Percentiles rank a stretch among this genome's conserved stretches.
These are phyloP conservation scores for Xylaria sp. DNA, from an alignment of 2,329 filamentous ascomycete genomes.

Conservation along the genomic window DNA sequence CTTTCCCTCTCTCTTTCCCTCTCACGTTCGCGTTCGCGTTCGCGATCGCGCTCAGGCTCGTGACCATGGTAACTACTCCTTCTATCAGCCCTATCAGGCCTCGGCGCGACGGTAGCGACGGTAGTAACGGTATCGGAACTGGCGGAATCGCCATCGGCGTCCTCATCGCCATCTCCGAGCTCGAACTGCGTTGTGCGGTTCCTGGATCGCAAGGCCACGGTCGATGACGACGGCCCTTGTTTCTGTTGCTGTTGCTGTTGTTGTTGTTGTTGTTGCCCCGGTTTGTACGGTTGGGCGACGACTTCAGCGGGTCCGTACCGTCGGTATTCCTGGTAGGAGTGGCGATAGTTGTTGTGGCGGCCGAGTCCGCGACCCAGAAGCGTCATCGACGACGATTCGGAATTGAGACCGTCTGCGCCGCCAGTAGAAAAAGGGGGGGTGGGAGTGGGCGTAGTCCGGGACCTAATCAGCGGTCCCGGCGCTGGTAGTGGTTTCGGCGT, in stretches of 20 bases:
- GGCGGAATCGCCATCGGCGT: slow-evolving; percentile 20
- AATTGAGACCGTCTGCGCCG: not conserved
- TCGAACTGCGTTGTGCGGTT: slow-evolving; percentile 28
- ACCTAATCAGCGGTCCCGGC: slow-evolving; percentile 16
- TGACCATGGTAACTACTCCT: slow-evolving; percentile 28
- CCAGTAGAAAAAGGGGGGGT: not conserved
- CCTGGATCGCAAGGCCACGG: slow-evolving; percentile 10
- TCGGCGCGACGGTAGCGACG: slow-evolving; percentile 17
- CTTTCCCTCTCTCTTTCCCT: slow-evolving; percentile 2
- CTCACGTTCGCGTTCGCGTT: slow-evolving; percentile 7
- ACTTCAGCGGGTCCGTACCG: slow-evolving; percentile 28
- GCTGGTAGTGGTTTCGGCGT: slow-evolving; percentile 16
- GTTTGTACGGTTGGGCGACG: slow-evolving; percentile 21
- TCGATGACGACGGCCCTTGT: slow-evolving; percentile 8
- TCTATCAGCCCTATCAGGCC: slow-evolving; percentile 21
- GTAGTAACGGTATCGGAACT: slow-evolving; percentile 29
- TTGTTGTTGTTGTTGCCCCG: slow-evolving; percentile 5
- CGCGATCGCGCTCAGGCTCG: slow-evolving; percentile 16
- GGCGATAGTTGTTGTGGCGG: slow-evolving; percentile 13
- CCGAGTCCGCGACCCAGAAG: slow-evolving; percentile 12
- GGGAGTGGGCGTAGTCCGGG: slow-evolving; percentile 6
- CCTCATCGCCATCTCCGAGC: slow-evolving; percentile 25
- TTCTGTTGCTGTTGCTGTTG: slow-evolving; percentile 5
- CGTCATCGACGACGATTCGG: slow-evolving; percentile 10
- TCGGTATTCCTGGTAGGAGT: slow-evolving; percentile 12